These are phyloP conservation scores for Boletus sp. DNA, from an alignment of 768 basidiomycete species.

Conservation along the genomic window DNA sequence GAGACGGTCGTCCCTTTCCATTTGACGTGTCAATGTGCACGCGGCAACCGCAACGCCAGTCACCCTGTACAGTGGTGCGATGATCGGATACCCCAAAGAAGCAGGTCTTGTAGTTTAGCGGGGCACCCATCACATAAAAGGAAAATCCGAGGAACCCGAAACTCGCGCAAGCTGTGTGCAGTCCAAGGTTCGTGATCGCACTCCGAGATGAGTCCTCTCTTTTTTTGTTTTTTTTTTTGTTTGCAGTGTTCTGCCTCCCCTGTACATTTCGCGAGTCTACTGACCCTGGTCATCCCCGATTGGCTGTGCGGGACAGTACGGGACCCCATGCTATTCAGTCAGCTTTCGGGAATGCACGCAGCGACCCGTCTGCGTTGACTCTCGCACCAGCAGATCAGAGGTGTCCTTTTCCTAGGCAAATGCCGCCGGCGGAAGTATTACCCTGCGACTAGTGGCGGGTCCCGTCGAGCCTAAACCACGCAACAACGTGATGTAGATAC, in stretches of 20 bases:
- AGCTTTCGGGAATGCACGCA: neutral
- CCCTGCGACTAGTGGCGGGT: neutral
- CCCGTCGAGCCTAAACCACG: constrained; percentile 8
- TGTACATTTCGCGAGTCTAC: neutral
- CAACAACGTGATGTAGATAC: neutral
- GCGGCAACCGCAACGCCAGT: neutral
- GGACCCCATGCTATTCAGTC: neutral
- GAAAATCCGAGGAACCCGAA: constrained; percentile 1
- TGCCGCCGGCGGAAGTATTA: neutral
- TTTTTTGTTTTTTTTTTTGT: too few species aligned
- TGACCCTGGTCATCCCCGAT: constrained; percentile 5
- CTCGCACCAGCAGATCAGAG: neutral
- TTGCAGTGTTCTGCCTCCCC: too few species aligned
- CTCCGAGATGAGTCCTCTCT: neutral
- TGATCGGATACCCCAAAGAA: constrained; percentile 10
- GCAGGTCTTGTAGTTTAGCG: constrained; percentile 10
- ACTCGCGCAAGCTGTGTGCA: neutral
- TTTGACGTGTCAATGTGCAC: constrained; percentile 3
- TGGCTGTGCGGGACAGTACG: constrained; percentile 1
- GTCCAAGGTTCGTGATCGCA: constrained; percentile 4
- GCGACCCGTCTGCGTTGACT: neutral
- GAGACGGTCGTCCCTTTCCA: too few species aligned
- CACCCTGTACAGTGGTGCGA: constrained; percentile 1
- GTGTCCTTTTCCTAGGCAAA: neutral
- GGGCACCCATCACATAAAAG: neutral